Base-by-base conservation (phyloP, 345 rosid genomes). In the Viola odorata region DNA sequence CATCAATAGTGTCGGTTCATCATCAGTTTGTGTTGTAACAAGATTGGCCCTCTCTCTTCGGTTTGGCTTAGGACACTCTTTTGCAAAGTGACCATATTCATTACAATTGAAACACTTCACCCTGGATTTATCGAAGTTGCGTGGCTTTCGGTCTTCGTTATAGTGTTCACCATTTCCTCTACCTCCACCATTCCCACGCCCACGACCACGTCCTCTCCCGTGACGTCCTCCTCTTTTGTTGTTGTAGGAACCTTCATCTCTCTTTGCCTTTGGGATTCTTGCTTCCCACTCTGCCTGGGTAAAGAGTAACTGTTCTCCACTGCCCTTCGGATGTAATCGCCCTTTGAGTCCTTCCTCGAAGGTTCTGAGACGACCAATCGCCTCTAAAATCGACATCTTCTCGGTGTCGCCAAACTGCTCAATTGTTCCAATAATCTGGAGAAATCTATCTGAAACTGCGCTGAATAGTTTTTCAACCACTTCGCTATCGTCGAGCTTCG, bases 91-190 rank as follows among this genome's bases (percentile, higher is more conserved):
- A 23, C 32, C 32, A 23, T 23, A 23, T 23, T 23, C 32, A 23
- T 23, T 23, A 23, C 32, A 23, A 23, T 52, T 14, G 55, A 52
- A 52, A 52, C 37, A 52, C 55, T 52, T 52, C 8, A 52, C 55
- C 55, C 8, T 13, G 55, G 55, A 52, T 52, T 52, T 52, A 17
- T 52, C 3, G 55, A 52, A 52, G 55, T 52, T 52, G 12, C 17
- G 17, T 52, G 55, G 55, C 55, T 52, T 52, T 52, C 12, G 55
- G 55, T 52, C 49, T 45, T 23, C 32, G 32, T 23, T 23, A 23
- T 23, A 23, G 32, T 2, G 32, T 23, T 23, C 32, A 23, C 32
- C 49, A 45, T 45, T 45, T 45, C 49, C 49, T 45, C 10, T 3
- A 45, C 49, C 49, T 45, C 11, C 49, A 45, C 49, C 49, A 45